Evolutionary conservation across 2,329 filamentous ascomycete genomes (phyloP).

Genomic region (Fusarium subtropicale): DNA sequence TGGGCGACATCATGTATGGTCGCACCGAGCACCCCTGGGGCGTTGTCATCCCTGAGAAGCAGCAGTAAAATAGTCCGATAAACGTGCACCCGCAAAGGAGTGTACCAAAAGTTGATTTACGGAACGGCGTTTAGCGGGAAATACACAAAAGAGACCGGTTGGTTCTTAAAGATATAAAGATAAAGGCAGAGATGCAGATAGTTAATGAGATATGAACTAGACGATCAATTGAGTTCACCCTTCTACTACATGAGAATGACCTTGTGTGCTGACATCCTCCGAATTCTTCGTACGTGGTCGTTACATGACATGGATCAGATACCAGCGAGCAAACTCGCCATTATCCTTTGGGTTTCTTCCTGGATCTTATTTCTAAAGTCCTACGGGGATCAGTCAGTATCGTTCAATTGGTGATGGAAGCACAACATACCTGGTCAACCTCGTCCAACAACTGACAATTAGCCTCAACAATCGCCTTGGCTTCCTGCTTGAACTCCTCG

Average conservation of each 20-base stretch:
- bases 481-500: conserved; percentile 36
- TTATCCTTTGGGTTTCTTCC: conserved; percentile 44
- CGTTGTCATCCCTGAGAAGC: conserved; percentile 73
- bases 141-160: conserved; percentile 38
- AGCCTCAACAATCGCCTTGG: conserved; percentile 38
- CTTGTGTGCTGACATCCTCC: not conserved
- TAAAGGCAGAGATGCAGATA: conserved; percentile 17
- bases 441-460: conserved; percentile 41
- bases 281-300: not conserved
- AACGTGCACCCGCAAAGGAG: not conserved
- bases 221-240: conserved; percentile 32
- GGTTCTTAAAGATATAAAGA: conserved; percentile 13
- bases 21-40: conserved; percentile 76
- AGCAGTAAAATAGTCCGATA: conserved; percentile 53
- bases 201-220: conserved; percentile 45
- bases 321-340: conserved; percentile 44
- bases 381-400: conserved; percentile 33
- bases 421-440: conserved; percentile 46
- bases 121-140: conserved; percentile 44
- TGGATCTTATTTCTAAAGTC: conserved; percentile 47
- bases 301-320: conserved; percentile 10
- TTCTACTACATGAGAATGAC: not conserved
- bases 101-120: conserved; percentile 32
- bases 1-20: conserved; percentile 81
- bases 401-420: fast-evolving